Percentiles rank a stretch among this genome's conserved stretches.
These are phyloP conservation scores for Platanthera zijinensis DNA, from an alignment of 106 monocot species.

Conservation along the genomic window DNA sequence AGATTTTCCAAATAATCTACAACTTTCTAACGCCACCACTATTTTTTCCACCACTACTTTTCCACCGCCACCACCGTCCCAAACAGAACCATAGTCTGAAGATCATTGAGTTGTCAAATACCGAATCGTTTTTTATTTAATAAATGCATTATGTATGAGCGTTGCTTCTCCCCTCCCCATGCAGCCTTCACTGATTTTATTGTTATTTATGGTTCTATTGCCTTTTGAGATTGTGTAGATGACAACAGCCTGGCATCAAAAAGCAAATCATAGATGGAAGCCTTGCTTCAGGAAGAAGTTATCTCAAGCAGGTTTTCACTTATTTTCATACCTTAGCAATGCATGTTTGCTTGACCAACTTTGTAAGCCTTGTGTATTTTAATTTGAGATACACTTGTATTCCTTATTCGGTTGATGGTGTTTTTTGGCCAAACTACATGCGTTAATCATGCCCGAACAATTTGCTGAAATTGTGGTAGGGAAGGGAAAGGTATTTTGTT, in stretches of 20 bases:
- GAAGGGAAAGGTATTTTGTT: not conserved
- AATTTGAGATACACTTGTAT: not conserved
- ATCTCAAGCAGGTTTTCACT: slow-evolving; percentile 41
- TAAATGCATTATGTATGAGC: not conserved
- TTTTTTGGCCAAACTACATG: not conserved
- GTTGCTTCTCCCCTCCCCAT: not conserved
- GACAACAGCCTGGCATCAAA: slow-evolving; percentile 63
- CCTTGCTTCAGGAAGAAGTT: slow-evolving; percentile 53
- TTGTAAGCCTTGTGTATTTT: not conserved
- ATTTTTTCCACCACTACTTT: not conserved
- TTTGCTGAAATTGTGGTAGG: not conserved
- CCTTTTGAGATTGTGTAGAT: slow-evolving; percentile 43
- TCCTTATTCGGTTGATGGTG: not conserved
- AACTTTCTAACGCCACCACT: no score
- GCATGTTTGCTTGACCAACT: not conserved
- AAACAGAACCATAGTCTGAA: not conserved
- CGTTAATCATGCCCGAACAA: not conserved
- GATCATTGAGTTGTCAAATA: not conserved
- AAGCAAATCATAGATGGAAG: slow-evolving; percentile 59
- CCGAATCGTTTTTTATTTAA: not conserved
- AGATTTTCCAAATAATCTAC: no score
- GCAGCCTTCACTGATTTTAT: not conserved
- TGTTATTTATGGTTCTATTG: slow-evolving; percentile 5
- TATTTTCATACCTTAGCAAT: slow-evolving; percentile 1
- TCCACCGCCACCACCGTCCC: not conserved